Conservation (phyloP, 257 asterid genomes). For the Datura wrightii region DNA sequence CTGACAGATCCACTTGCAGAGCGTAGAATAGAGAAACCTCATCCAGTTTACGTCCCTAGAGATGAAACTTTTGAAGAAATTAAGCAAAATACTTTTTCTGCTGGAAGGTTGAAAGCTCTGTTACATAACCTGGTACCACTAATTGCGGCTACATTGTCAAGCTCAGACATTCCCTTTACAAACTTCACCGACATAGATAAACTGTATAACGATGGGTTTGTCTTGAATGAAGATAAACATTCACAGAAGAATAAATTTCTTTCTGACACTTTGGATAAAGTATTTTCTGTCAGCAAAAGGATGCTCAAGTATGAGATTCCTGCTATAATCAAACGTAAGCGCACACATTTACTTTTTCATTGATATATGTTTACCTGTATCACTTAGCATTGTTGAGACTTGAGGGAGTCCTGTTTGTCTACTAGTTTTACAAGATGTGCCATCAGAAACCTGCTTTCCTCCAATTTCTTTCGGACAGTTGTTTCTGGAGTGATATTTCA, state of each 20-base stretch:
- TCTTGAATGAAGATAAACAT: constrained; percentile 53
- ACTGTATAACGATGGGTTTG: constrained; percentile 62
- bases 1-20: constrained; percentile 64
- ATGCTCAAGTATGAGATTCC: constrained; percentile 84
- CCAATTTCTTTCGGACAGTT: background rate
- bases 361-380: background rate
- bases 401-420: background rate
- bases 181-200: constrained; percentile 80
- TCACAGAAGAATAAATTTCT: constrained; percentile 37
- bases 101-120: constrained; percentile 82
- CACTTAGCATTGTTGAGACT: constrained; percentile 24
- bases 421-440: background rate
- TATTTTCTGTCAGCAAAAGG: constrained; percentile 65
- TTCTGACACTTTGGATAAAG: constrained; percentile 43
- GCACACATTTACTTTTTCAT: constrained; percentile 18
- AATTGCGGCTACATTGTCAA: constrained; percentile 65
- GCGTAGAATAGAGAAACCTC: constrained; percentile 79
- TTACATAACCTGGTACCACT: constrained; percentile 84
- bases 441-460: background rate
- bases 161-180: constrained; percentile 79
- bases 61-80: constrained; percentile 91
- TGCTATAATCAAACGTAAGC: constrained; percentile 71
- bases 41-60: constrained; percentile 87
- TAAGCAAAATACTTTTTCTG: constrained; percentile 76
- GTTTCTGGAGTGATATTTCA: constrained; percentile 19